Evolutionary conservation across 306 rosid genomes (phyloP), one percentile per base, ranked within the genome.

Genomic region (Cicer pinnatifidum): DNA sequence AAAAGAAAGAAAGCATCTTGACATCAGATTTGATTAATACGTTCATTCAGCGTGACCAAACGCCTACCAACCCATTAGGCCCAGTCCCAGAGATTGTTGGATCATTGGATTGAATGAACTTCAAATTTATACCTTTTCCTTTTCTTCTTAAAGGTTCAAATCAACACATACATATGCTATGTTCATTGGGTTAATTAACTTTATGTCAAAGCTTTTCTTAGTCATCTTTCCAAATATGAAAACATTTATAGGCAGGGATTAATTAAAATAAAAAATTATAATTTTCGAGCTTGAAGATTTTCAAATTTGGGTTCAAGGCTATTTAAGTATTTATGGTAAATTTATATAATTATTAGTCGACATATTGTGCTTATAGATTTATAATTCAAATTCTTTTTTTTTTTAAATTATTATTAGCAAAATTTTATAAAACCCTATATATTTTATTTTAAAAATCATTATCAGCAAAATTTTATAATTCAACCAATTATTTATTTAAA

Each of bases 61-160:
- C 33, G 6, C 15, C 69, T 61, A 50, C 84, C 72, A 75, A 75
- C 52, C 76, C 77, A 61, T 54, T 43, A 76, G 80, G 87, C 80
- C 82, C 84, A 77, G 48, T 68, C 37, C 20, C 72, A 54, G 35
- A 71, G n/a, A 71, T 11, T 72, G 74, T 67, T 72, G 56, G 73
- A 33, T 20, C 53, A 64, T 70, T 69, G 48, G 50, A 70, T 64
- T 69, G 48, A 43, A 70, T 48, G 40, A 72, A 53, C 77, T 62
- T 53, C 7, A 81, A 62, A 69, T 12, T 35, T 6, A 8, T 6
- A 10, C 45, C 38, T 67, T 73, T 67, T 40, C 0, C 40, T 60
- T 59, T 20, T 38, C n/a, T 17, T 13, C 4, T n/a, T n/a, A 50
- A 13, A 48, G 17, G 20, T 17, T 68, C 43, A 69, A 38, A 80